Conservation (phyloP, 176 grass and related monocot genomes). For the Avena eriantha region DNA sequence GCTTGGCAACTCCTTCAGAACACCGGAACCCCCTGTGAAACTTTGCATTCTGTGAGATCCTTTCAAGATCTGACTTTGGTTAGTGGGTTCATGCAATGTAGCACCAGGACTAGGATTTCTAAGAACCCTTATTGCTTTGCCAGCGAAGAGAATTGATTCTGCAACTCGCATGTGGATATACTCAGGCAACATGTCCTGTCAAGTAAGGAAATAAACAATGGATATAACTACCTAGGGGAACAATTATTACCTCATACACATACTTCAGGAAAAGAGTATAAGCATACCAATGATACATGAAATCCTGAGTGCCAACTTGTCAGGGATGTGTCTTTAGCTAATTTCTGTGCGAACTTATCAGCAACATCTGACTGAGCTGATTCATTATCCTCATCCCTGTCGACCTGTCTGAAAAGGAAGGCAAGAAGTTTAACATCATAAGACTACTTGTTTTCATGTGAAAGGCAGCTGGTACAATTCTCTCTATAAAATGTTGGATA, state of each 20-base stretch:
- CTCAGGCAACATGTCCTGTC: constrained; percentile 92
- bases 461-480: constrained; percentile 17
- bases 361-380: constrained; percentile 58
- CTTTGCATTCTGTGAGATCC: constrained; percentile 68
- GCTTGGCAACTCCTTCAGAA: constrained; percentile 52
- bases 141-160: constrained; percentile 96
- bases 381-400: constrained; percentile 64
- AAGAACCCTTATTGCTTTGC: constrained; percentile 96
- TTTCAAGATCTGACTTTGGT: constrained; percentile 58
- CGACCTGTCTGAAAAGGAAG: constrained; percentile 80
- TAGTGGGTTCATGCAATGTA: constrained; percentile 63
- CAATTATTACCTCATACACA: constrained; percentile 14
- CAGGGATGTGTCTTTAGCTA: constrained; percentile 69
- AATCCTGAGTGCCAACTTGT: constrained; percentile 90
- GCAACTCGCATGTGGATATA: constrained; percentile 96
- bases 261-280: constrained; percentile 38
- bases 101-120: constrained; percentile 80
- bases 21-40: constrained; percentile 51
- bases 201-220: constrained; percentile 45
- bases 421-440: constrained; percentile 30
- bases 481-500: not conserved
- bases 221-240: constrained; percentile 41
- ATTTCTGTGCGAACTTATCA: constrained; percentile 72
- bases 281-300: constrained; percentile 96
- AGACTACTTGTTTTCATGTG: not conserved